Percentiles rank a stretch among this genome's conserved stretches.
Evolutionary conservation across 140 eudicot genomes (phyloP).

Genomic region (Eryngium alpinum): DNA sequence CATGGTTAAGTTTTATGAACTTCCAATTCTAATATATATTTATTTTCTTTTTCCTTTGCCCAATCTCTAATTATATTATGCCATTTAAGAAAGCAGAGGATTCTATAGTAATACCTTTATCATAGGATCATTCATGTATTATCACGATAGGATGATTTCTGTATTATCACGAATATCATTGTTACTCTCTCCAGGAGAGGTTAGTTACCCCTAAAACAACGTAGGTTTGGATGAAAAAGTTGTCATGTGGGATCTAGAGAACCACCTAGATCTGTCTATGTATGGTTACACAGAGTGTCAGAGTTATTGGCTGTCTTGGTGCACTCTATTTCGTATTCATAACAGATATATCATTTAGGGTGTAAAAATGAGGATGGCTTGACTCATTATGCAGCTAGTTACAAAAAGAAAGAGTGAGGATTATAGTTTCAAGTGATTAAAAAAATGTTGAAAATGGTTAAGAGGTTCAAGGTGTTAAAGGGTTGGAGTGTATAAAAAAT

Average conservation of each 20-base stretch:
- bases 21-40: not conserved
- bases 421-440: too few relatives aligned
- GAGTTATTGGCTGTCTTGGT: not conserved
- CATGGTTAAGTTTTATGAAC: constrained; percentile 7
- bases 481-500: too few relatives aligned
- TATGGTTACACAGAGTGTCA: constrained; percentile 13
- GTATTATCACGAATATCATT: not conserved
- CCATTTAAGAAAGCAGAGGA: constrained; percentile 51
- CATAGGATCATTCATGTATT: not conserved
- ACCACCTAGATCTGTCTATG: constrained; percentile 55
- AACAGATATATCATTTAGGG: too few relatives aligned
- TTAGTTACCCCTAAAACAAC: constrained; percentile 11
- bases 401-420: too few relatives aligned
- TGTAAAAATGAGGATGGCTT: too few relatives aligned
- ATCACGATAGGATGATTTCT: too few relatives aligned
- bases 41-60: not conserved
- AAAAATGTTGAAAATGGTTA: too few relatives aligned
- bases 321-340: not conserved
- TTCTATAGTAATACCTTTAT: constrained; percentile 18
- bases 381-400: too few relatives aligned
- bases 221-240: constrained; percentile 89
- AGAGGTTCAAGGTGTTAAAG: too few relatives aligned
- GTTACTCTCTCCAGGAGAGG: not conserved
- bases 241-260: constrained; percentile 77
- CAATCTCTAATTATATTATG: constrained; percentile 57